A percentile compares a stretch with the other conserved stretches of the same genome.
phyloP scores from a whole-genome alignment of 805 yeast species.

The Alloascoidea hylecoeti region DNA sequence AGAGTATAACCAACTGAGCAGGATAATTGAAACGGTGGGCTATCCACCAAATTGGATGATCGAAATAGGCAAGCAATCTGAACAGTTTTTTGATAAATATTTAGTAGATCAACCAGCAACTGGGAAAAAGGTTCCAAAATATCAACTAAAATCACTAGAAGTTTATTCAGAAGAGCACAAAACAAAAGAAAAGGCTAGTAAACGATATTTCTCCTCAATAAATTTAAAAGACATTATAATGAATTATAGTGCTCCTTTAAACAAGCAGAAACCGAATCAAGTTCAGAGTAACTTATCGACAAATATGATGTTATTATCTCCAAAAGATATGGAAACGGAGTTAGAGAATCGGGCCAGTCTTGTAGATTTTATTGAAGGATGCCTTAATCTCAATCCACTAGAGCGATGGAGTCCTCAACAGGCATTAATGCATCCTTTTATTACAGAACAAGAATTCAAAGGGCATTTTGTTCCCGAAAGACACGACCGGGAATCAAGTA shows the following conservation, averaged over 20 bases:
- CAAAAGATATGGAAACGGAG: conserved; percentile 24
- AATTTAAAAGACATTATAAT: conserved; percentile 59
- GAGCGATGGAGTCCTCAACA: conserved; percentile 97
- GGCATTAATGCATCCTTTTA: conserved; percentile 83
- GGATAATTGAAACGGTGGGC: conserved; percentile 75
- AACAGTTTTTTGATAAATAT: conserved; percentile 45
- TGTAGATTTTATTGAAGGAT: conserved; percentile 65
- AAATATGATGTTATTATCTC: neutral
- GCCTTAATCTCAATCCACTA: conserved; percentile 74
- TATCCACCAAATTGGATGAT: conserved; percentile 93
- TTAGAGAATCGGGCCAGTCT: conserved; percentile 56
- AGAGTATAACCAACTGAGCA: conserved; percentile 78
- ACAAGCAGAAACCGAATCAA: neutral
- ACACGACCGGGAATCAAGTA: too few species aligned
- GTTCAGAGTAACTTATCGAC: neutral
- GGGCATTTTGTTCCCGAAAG: conserved; percentile 25
- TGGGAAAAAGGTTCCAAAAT: conserved; percentile 20
- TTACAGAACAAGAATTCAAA: conserved; percentile 42
- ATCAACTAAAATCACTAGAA: conserved; percentile 30
- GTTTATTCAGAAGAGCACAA: conserved; percentile 34
- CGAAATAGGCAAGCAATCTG: conserved; percentile 82
- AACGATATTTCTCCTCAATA: conserved; percentile 62
- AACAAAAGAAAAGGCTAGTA: conserved; percentile 60
- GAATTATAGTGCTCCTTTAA: conserved; percentile 31
- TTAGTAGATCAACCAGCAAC: conserved; percentile 4